These are phyloP conservation scores for Bryoglossum gracile DNA, from an alignment of 495 filamentous ascomycete species.

Conservation along the genomic window DNA sequence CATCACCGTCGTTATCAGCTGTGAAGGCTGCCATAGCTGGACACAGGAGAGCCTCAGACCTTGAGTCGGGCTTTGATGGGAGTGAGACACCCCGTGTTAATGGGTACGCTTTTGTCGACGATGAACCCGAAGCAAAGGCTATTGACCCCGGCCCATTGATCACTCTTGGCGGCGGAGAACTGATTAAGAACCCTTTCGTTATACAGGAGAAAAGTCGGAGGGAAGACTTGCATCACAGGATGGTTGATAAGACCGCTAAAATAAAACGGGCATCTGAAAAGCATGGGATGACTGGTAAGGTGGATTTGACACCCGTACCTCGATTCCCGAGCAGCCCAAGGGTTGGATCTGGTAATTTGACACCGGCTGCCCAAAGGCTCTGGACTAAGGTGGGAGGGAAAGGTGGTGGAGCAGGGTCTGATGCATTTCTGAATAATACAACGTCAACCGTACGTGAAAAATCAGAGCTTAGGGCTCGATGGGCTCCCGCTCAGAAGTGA, in stretches of 20 bases:
- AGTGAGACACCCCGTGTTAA: conserved; percentile 86
- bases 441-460: conserved; percentile 28
- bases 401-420: conserved; percentile 40
- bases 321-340: conserved; percentile 71
- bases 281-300: conserved; percentile 45
- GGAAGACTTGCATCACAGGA: conserved; percentile 78
- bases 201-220: conserved; percentile 68
- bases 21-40: conserved; percentile 84
- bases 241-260: conserved; percentile 80
- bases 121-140: conserved; percentile 47
- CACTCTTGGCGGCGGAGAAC: conserved; percentile 51
- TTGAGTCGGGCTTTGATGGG: conserved; percentile 53
- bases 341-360: conserved; percentile 50
- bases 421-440: conserved; percentile 38
- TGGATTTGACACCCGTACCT: conserved; percentile 55
- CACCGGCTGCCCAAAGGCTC: conserved; percentile 76
- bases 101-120: conserved; percentile 91
- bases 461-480: conserved; percentile 40
- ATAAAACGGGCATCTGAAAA: conserved; percentile 51
- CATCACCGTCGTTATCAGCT: conserved; percentile 77
- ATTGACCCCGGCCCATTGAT: conserved; percentile 11
- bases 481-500: conserved; percentile 36
- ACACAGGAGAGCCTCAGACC: conserved; percentile 52
- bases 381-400: conserved; percentile 58
- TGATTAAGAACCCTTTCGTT: conserved; percentile 72